Base-by-base conservation (phyloP, 2,329 filamentous ascomycete genomes). In the Fusarium sp. region DNA sequence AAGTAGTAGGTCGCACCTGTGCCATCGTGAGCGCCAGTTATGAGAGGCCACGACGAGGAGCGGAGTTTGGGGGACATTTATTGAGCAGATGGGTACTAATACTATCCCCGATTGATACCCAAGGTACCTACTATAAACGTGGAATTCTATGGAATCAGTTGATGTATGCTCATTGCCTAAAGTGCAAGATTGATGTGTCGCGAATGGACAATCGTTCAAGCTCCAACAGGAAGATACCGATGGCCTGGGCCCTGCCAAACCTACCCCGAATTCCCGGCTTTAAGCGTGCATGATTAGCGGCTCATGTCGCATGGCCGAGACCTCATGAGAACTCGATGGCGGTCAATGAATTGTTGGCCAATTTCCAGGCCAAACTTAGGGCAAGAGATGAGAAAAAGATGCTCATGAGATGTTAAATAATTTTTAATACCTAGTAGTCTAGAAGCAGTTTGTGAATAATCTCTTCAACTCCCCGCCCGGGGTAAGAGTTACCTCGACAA, bases 1-100 rank as follows among this genome's bases (percentile, higher is more conserved):
- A 17, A 30, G 58, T 5, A 62, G 30, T n/a, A 30, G 43, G 54
- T 74, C 38, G 58, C n/a, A 69, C 59, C 38, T 72, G 71, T 69
- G 35, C 11, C 1, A 32, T 52, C 47, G 11, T 5, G 17, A 20
- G 32, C 17, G 14, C 27, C 27, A 20, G 47, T 52, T 6, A n/a
- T 14, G 47, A 32, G 47, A 52, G 47, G 27, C 17, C 27, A 20
- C 27, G 27, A 52, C 17, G 10, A 27, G 6, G 25, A 10, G 45
- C 4, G 45, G 17, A 15, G 17, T 6, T 30, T 30, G 15, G 25
- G n/a, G 25, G 47, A 12, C 47, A 3, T 25, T 8, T 10, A 12
- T 52, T n/a, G 47, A n/a, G 11, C 15, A 5, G 6, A n/a, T 15
- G 52, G 35, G 30, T 6, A 3, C 9, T n/a, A n/a, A n/a, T n/a